Base-by-base conservation (phyloP, 352 stramenopile genomes). In the Phytophthora fragariae region DNA sequence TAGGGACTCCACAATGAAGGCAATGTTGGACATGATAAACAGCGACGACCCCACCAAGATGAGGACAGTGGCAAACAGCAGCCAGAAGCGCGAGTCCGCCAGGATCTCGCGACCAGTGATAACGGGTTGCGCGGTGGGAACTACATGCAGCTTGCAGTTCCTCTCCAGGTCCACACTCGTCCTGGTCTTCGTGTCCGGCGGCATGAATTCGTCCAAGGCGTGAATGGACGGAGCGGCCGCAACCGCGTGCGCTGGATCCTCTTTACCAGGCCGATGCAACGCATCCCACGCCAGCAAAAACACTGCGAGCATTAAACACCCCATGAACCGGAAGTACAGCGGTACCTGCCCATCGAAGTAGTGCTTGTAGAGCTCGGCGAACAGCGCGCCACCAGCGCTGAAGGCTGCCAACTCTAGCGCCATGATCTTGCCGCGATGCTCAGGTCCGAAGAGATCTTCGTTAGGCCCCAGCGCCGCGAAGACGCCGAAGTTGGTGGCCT, bases 11-110 rank as follows among this genome's bases (percentile, higher is more conserved):
- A 93, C 84, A 50, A 94, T 89, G 76, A 95, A 95, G 9, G 84
- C 79, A 59, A 94, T 88, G 70, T 93, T 95, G 49, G 86, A 73
- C 84, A 95, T 92, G 47, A 95, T 73, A 64, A 95, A 94, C 8
- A 95, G 70, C 50, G 85, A 83, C 17, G 84, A 84, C 12, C 86
- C 85, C 37, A 95, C 85, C 31, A 92, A 65, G 35, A 95, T 88
- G 49, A 94, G 90, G 0, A 94, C 84, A 0, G 83, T 86, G 12
- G 81, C 57, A 47, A 27, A 93, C 31, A 95, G 68, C 46, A 92
- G 37, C 86, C 84, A 94, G 56, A 94, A 94, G 31, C 81, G 77
- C 3, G 57, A 65, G 55, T 93, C 87, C 0, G 37, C 14, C 2
- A 95, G 68, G 27, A 94, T 74, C 12, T 70, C 74, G 4, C 65